Base-by-base conservation (phyloP, 305 asterid genomes). In the Fraxinus baroniana region DNA sequence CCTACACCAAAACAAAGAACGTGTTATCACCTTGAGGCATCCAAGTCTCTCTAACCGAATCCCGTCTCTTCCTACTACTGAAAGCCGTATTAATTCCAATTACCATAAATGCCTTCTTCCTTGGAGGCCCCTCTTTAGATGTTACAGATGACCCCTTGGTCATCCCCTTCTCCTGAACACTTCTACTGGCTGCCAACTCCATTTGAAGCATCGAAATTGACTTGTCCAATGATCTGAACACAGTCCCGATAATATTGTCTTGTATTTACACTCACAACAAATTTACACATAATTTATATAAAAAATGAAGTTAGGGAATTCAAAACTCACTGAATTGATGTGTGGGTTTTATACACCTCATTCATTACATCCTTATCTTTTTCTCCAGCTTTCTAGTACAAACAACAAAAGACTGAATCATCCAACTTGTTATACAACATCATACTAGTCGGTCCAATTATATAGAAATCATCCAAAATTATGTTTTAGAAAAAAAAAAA, bases 11-110 rank as follows among this genome's bases (percentile, higher is more conserved):
- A 20, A 62, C 32, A 24, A 22, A 62, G 33, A 62, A 62, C 17
- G 33, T 20, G 72, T 15, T 8, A 62, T 75, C 81, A 88, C 91
- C 91, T 88, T 88, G 91, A 78, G 91, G 91, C 91, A 88, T 86
- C 91, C 91, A 88, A 22, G 88, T 88, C 78, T 81, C 88, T 82
- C 91, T 86, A 79, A 88, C 91, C 0, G 91, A 88, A 41, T 88
- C 91, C 39, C 91, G 89, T 79, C 91, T 86, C 81, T 81, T 88
- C 78, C 90, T 80, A 85, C 90, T 88, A 79, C 91, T 86, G 83
- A 88, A 88, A 84, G 91, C 91, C 33, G 91, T 84, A 82, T 87
- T 84, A 76, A 87, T 87, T 17, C 89, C 87, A 77, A 87, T 87
- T 36, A 84, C 89, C 72, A 88, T 76, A 82, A 88, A 88, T 24